Base-by-base conservation (phyloP, 768 basidiomycete species). In the Exidia glandulosa region DNA sequence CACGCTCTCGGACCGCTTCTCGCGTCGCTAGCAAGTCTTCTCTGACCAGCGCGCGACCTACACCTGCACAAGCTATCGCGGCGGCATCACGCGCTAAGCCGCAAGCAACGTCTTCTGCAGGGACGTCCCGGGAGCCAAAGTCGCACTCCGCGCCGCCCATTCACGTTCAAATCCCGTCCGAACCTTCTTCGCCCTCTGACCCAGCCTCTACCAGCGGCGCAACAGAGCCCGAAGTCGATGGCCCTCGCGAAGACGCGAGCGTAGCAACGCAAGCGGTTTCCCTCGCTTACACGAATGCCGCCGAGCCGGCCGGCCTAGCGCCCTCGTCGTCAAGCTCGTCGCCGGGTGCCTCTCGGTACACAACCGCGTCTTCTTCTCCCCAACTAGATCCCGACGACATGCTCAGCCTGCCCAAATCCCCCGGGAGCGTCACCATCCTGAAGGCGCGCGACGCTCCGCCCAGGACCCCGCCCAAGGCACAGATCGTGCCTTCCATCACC, bases 401-500 rank as follows among this genome's bases (percentile, higher is more conserved):
- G 56, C 56, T n/a, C 12, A 6, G 19, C 12, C 41, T 45, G 19
- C 41, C 41, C 41, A 45, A 6, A 45, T 14, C 23, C 41, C 10
- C 41, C 1, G 41, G 41, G 41, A 57, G 36, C 56, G 33, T 25
- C 13, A 16, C 14, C 31, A 59, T 32, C 47, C 25, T 30, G 29
- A 27, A 50, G 32, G 36, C 19, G 36, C 48, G 41, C 58, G 23
- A 59, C 29, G 9, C 30, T 23, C 33, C 56, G 56, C 32, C 32
- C 12, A 55, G 23, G 14, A 25, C 56, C 12, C 33, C 56, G 23
- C 50, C 50, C 10, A 54, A 54, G 30, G 50, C 50, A 27, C 27
- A 54, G 30, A 54, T 86, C 56, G 81, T 84, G 6, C 90, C 91
- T 54, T 88, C 89, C 14, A 94, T 94, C 68, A 87, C 86, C 41